phyloP scores from a whole-genome alignment of 2,329 filamentous ascomycete genomes.

The Dactylonectria estremocensis region DNA sequence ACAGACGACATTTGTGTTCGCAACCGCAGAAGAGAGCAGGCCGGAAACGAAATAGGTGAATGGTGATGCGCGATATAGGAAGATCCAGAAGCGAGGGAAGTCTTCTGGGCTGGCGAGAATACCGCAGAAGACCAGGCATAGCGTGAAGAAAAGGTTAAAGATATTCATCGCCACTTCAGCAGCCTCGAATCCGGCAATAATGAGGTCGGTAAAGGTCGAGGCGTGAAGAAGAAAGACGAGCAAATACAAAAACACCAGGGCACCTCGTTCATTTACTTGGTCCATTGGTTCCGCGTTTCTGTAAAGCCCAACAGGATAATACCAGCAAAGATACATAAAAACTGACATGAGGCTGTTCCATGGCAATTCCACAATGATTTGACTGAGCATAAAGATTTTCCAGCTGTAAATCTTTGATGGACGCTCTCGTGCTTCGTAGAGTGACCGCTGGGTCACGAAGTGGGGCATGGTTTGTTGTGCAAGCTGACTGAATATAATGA shows the following conservation, averaged over 20 bases:
- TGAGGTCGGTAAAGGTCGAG: constrained; percentile 76
- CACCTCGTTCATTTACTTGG: constrained; percentile 69
- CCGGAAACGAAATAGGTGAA: constrained; percentile 87
- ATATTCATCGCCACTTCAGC: constrained; percentile 78
- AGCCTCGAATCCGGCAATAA: constrained; percentile 74
- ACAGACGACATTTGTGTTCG: constrained; percentile 77
- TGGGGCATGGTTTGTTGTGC: constrained; percentile 79
- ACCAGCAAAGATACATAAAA: constrained; percentile 77
- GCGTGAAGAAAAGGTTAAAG: constrained; percentile 75
- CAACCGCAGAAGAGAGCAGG: constrained; percentile 79
- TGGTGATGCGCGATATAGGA: constrained; percentile 79
- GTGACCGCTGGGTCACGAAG: constrained; percentile 76
- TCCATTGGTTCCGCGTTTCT: constrained; percentile 67
- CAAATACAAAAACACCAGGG: constrained; percentile 75
- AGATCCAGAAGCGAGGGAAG: constrained; percentile 67
- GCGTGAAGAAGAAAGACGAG: constrained; percentile 76
- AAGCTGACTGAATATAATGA: constrained; percentile 77
- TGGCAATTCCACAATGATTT: constrained; percentile 79
- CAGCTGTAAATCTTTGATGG: constrained; percentile 79
- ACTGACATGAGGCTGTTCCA: constrained; percentile 77
- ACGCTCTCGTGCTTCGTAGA: constrained; percentile 79
- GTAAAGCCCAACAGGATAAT: constrained; percentile 78
- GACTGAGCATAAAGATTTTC: constrained; percentile 75
- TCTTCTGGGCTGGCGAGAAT: constrained; percentile 58
- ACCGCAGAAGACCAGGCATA: constrained; percentile 64